phyloP scores from a whole-genome alignment of 2,329 filamentous ascomycete species.

The Tolypocladium cylindrosporum region DNA sequence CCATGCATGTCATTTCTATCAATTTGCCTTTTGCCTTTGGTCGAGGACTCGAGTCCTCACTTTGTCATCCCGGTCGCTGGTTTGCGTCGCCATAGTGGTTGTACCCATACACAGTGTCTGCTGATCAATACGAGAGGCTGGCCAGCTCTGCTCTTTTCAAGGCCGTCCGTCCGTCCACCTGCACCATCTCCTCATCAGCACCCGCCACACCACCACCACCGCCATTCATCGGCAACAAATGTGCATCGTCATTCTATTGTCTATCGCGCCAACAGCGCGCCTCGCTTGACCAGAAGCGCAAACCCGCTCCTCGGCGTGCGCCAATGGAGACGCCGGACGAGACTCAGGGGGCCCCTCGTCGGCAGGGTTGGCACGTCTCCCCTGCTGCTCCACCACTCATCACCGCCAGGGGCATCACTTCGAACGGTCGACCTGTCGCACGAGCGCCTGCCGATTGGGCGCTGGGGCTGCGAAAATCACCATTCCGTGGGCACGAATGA shows the following conservation, averaged over 20 bases:
- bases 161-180: not conserved
- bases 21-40: not conserved
- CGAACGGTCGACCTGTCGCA: not conserved
- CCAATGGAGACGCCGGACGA: not conserved
- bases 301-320: not conserved
- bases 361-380: not conserved
- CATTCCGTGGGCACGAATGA: not conserved
- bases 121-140: not conserved
- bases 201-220: not conserved
- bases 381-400: not conserved
- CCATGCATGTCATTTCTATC: too few species aligned
- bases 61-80: not conserved
- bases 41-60: not conserved
- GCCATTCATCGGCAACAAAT: not conserved
- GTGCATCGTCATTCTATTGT: not conserved
- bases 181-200: not conserved
- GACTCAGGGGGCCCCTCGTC: not conserved
- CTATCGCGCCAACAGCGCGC: not conserved
- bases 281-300: not conserved
- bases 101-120: not conserved
- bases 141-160: not conserved
- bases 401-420: not conserved
- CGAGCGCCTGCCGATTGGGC: not conserved
- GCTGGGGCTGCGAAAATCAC: not conserved
- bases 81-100: not conserved